A percentile compares a stretch with the other conserved stretches of the same genome.
phyloP scores from a whole-genome alignment of 345 rosid species.

The Hevea brasiliensis region DNA sequence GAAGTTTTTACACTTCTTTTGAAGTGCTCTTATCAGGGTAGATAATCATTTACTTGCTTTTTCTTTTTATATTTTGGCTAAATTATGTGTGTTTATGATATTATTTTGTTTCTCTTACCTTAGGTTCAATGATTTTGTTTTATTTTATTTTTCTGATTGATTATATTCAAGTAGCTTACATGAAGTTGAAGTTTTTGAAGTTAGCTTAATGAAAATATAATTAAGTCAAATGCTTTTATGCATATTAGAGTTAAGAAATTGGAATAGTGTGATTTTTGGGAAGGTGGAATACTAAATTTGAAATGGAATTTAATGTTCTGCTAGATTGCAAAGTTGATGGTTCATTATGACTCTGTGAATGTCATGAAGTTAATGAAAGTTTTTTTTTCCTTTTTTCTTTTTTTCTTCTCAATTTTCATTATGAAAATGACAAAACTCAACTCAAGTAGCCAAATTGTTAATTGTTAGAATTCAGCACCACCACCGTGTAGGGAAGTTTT shows the following conservation, averaged over 20 bases:
- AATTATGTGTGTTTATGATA: background rate
- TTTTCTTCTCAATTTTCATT: background rate
- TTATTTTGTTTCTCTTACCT: background rate
- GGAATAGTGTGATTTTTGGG: background rate
- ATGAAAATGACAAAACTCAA: background rate
- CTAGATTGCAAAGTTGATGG: background rate
- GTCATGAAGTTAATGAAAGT: background rate
- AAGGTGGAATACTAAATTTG: background rate
- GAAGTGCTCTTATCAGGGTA: constrained; percentile 95
- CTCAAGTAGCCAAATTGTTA: background rate
- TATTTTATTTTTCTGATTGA: background rate
- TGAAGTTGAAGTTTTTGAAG: background rate
- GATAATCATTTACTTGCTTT: background rate
- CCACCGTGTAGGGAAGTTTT: background rate
- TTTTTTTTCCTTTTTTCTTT: background rate
- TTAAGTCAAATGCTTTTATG: background rate
- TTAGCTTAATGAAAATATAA: too few relatives aligned
- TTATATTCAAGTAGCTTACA: background rate
- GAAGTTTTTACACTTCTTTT: constrained; percentile 78
- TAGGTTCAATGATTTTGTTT: background rate
- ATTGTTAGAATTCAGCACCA: background rate
- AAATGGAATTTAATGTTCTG: background rate
- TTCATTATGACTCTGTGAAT: background rate
- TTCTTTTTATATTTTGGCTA: background rate
- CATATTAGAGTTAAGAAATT: background rate